phyloP scores from a whole-genome alignment of 78 protist genomes.

The Dictyostelium purpureum region DNA sequence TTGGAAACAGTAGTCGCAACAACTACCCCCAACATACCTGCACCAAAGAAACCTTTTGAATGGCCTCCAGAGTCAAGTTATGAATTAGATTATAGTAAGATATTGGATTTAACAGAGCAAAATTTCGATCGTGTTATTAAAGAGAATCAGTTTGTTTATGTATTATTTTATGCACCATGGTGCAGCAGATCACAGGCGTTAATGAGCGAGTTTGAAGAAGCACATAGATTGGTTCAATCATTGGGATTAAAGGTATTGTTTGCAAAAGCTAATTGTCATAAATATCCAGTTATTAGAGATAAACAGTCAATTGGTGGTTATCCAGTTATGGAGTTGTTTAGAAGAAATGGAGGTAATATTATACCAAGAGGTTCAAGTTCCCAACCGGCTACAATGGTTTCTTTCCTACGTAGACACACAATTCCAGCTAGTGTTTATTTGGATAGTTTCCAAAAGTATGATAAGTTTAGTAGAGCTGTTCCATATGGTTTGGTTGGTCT shows the following conservation, averaged over 20 bases:
- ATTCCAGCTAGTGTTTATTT: background rate
- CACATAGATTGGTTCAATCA: background rate
- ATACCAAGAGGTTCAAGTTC: constrained; percentile 43
- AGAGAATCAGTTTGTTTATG: constrained; percentile 54
- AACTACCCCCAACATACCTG: background rate
- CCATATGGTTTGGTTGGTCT: background rate
- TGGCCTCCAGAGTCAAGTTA: constrained; percentile 12
- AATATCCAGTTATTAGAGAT: constrained; percentile 9
- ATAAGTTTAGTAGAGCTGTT: background rate
- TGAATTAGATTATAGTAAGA: background rate
- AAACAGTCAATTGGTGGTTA: constrained; percentile 45
- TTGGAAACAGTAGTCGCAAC: background rate
- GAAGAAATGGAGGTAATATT: constrained; percentile 34
- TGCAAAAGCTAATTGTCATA: constrained; percentile 5
- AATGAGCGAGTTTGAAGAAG: background rate
- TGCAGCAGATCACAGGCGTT: constrained; percentile 46
- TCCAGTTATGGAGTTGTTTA: constrained; percentile 60
- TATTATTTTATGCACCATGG: constrained; percentile 74
- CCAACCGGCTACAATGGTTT: background rate
- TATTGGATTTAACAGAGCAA: constrained; percentile 8
- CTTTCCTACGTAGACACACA: background rate
- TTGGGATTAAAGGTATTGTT: background rate
- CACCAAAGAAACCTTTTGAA: background rate
- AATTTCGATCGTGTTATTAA: constrained; percentile 30
- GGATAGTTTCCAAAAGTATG: background rate